Evolutionary conservation across 345 rosid species (phyloP), one percentile per base, ranked within the genome.

Genomic region (Arabis hirsuta): DNA sequence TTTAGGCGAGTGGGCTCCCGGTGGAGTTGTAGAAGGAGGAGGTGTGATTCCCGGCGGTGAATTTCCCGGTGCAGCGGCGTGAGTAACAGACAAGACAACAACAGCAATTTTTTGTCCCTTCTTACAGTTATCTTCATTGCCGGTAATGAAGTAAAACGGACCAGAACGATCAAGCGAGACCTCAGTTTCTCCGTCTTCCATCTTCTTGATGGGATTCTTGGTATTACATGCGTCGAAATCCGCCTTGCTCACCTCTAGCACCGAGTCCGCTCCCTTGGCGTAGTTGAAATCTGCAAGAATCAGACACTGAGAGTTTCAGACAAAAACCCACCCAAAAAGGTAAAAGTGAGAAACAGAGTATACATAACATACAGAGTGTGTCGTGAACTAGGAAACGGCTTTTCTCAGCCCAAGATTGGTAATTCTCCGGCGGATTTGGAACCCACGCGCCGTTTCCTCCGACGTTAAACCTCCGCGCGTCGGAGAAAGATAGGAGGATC

Each of bases 361-460:
- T 11, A 48, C 7, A 55, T 87, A 88, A 48, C 7, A 55, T 87
- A 88, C 97, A 42, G 63, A 93, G 85, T 38, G 89, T 82, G 67
- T 93, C 98, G 77, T 90, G 87, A 41, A 88, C 84, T 77, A 80
- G 87, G 76, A 93, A 93, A 68, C 98, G 83, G 73, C 72, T 82
- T 46, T 87, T 81, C 20, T 76, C 85, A 46, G 96, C 88, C 97
- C 98, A 89, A 45, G 84, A 85, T 63, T 76, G 61, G 82, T 86
- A 90, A n/a, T 67, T 74, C 80, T 87, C 89, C 7, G 81, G 63
- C 14, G 98, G 97, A 2, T 78, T 74, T 3, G 76, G 55, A 57
- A 85, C 87, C 98, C 98, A 93, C 5, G 94, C 96, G 72, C 87
- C 82, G 65, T 60, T 79, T 4, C 96, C 94, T 52, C 97, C 98